Evolutionary conservation across 2,329 filamentous ascomycete species (phyloP).

Genomic region (Ophiocordyceps camponoti-rufipedis): DNA sequence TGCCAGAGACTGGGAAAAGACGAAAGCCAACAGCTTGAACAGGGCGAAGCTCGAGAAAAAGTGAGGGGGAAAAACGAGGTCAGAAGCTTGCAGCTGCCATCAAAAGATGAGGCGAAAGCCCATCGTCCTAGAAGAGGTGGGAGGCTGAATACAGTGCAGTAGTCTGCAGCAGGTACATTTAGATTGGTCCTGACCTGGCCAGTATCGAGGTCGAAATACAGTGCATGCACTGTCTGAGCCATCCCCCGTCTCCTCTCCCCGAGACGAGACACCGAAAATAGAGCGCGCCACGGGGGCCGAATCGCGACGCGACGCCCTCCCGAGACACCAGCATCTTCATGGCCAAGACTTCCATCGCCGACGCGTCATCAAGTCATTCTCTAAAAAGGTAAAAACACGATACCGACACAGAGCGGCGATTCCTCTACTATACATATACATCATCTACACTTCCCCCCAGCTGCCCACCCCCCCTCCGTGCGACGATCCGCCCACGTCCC

Average conservation of each 20-base stretch:
- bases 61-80: constrained; percentile 13
- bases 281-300: not conserved
- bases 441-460: constrained; percentile 43
- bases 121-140: not conserved
- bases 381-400: no score
- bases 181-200: not conserved
- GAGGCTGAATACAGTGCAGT: not conserved
- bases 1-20: no score
- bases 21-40: no score
- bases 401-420: no score
- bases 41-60: no score
- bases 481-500: constrained; percentile 68
- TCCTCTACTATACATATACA: no score
- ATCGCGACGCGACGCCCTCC: not conserved
- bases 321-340: not conserved
- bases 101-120: not conserved
- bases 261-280: no score
- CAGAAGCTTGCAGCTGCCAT: not conserved
- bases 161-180: not conserved
- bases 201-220: not conserved
- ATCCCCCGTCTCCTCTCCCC: no score
- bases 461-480: constrained; percentile 51
- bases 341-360: not conserved
- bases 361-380: no score
- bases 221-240: no score